Evolutionary conservation across 2,329 filamentous ascomycete species (phyloP).

Genomic region (Phaeosphaeriaceae sp.): DNA sequence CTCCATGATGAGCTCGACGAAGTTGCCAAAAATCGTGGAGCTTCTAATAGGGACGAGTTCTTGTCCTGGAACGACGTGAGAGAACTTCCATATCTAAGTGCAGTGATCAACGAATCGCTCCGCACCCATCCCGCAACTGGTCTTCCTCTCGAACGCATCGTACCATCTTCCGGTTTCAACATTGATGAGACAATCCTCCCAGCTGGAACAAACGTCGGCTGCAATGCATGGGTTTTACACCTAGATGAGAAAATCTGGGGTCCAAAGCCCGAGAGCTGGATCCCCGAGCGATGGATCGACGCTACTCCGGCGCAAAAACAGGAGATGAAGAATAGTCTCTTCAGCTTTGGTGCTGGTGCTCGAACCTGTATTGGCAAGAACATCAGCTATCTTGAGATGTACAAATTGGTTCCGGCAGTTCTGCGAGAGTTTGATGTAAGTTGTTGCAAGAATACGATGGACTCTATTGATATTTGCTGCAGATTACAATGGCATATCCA

Average conservation of each 20-base stretch:
- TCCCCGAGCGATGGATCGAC: slow-evolving; percentile 25
- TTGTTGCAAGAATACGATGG: not conserved
- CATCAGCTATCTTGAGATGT: slow-evolving; percentile 25
- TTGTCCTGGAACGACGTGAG: slow-evolving; percentile 10
- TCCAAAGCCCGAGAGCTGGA: slow-evolving; percentile 11
- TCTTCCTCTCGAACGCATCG: slow-evolving; percentile 48
- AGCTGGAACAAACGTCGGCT: slow-evolving; percentile 18
- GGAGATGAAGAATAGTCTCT: slow-evolving; percentile 40
- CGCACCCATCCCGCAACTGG: slow-evolving; percentile 54
- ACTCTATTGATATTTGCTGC: not conserved
- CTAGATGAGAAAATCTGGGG: slow-evolving; percentile 13
- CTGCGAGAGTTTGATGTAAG: slow-evolving; percentile 19
- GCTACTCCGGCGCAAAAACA: slow-evolving; percentile 15
- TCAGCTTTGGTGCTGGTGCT: slow-evolving; percentile 19
- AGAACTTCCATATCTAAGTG: slow-evolving; percentile 48
- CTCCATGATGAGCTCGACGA: slow-evolving; percentile 23
- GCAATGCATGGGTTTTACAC: slow-evolving; percentile 22
- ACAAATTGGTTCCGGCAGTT: slow-evolving; percentile 21
- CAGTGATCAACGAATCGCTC: slow-evolving; percentile 54
- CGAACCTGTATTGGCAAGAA: slow-evolving; percentile 25
- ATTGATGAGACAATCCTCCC: slow-evolving; percentile 9
- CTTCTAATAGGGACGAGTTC: slow-evolving; percentile 2
- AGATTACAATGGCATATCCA: not conserved
- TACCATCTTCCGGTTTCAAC: slow-evolving; percentile 42
- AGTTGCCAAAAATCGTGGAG: slow-evolving; percentile 14